Conservation (phyloP, 805 yeast species). For the Cyberlindnera maritima region DNA sequence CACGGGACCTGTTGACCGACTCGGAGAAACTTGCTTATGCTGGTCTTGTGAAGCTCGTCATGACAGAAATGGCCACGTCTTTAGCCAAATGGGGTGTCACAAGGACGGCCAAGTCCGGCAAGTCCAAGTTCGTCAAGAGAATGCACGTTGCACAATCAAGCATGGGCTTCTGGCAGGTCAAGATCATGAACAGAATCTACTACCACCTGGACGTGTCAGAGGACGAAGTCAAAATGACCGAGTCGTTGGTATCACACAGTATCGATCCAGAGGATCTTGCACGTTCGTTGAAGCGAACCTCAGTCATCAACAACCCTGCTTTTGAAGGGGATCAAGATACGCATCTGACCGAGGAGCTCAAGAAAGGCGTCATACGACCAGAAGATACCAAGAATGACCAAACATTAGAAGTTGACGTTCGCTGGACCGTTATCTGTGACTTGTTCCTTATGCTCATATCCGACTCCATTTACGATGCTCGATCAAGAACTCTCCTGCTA, state of each 20-base stretch:
- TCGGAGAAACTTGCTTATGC: constrained; percentile 89
- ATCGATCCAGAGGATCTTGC: constrained; percentile 71
- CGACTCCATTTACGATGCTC: constrained; percentile 83
- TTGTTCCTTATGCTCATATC: constrained; percentile 74
- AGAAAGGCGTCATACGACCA: constrained; percentile 9
- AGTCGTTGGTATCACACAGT: constrained; percentile 80
- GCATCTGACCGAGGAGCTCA: constrained; percentile 9
- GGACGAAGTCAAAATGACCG: constrained; percentile 87
- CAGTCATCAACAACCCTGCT: constrained; percentile 50
- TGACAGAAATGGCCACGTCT: constrained; percentile 80
- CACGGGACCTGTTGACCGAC: constrained; percentile 77
- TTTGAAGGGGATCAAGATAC: constrained; percentile 19
- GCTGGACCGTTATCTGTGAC: constrained; percentile 95
- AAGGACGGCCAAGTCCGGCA: constrained; percentile 43
- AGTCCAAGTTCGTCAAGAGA: constrained; percentile 49
- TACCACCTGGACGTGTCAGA: constrained; percentile 73
- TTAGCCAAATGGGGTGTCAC: constrained; percentile 54
- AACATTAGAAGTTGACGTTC: constrained; percentile 63
- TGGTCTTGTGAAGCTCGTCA: constrained; percentile 73
- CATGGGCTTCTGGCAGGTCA: constrained; percentile 81
- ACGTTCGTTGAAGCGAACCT: constrained; percentile 52
- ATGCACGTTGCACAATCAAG: constrained; percentile 70
- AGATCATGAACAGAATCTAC: constrained; percentile 67
- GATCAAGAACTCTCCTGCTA: constrained; percentile 79
- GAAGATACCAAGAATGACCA: constrained; percentile 29